Percentiles rank a stretch among this genome's conserved stretches.
phyloP scores from a whole-genome alignment of 208 protist genomes.

The Leishmania arabica region DNA sequence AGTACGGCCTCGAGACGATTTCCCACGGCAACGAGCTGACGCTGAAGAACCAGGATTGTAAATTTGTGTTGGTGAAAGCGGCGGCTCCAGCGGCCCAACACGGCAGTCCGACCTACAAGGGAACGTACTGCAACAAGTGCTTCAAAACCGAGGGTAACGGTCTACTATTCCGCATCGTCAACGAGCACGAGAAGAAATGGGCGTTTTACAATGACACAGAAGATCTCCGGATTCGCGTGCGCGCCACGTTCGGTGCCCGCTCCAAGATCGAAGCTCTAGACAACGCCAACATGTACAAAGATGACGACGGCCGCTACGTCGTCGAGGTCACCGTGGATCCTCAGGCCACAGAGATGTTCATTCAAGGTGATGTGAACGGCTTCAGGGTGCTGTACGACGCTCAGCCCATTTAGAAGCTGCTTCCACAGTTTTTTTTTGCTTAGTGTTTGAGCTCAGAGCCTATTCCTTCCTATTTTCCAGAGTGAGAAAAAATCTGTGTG shows the following conservation, averaged over 20 bases:
- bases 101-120: constrained; percentile 59
- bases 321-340: constrained; percentile 59
- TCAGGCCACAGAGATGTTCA: constrained; percentile 67
- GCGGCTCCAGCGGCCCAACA: constrained; percentile 31
- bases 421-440: constrained; percentile 24
- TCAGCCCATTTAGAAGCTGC: constrained; percentile 28
- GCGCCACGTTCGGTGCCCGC: constrained; percentile 54
- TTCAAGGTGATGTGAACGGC: constrained; percentile 69
- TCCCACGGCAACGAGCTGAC: constrained; percentile 43
- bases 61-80: constrained; percentile 45
- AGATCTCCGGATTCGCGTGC: constrained; percentile 59
- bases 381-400: constrained; percentile 68
- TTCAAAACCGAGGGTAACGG: constrained; percentile 73
- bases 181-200: constrained; percentile 74
- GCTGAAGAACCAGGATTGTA: constrained; percentile 41
- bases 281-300: constrained; percentile 39
- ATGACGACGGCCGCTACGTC: constrained; percentile 43
- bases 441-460: background rate
- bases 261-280: constrained; percentile 51
- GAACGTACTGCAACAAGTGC: constrained; percentile 59
- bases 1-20: constrained; percentile 52
- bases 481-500: background rate
- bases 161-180: constrained; percentile 76
- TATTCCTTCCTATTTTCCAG: background rate
- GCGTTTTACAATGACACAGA: constrained; percentile 82